phyloP scores from a whole-genome alignment of 2,329 filamentous ascomycete species.

The Botryotinia narcissicola region DNA sequence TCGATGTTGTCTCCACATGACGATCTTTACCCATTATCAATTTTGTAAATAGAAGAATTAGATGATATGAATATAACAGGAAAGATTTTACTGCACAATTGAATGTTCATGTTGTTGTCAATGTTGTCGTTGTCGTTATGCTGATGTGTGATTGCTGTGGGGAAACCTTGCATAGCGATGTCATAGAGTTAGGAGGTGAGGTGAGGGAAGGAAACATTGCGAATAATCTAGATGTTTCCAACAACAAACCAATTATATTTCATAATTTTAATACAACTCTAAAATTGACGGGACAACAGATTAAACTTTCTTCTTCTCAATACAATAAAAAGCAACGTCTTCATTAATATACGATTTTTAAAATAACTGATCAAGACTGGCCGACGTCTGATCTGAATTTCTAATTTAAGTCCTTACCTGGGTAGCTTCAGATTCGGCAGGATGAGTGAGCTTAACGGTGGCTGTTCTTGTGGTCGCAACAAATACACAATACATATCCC shows the following conservation, averaged over 20 bases:
- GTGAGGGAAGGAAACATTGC: not conserved
- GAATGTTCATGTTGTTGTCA: not conserved
- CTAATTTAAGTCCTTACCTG: not conserved
- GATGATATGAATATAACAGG: not conserved
- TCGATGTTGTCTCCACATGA: not conserved
- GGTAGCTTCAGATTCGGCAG: not conserved
- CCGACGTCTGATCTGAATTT: not conserved
- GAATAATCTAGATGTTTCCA: slow-evolving; percentile 21
- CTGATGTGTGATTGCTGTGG: not conserved
- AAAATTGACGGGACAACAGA: not conserved
- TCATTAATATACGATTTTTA: not conserved
- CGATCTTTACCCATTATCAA: not conserved
- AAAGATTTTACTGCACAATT: not conserved
- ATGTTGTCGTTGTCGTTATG: not conserved
- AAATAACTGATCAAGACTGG: not conserved
- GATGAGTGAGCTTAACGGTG: slow-evolving; percentile 47
- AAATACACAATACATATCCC: slow-evolving; percentile 75
- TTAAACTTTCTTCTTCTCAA: not conserved
- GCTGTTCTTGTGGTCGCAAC: slow-evolving; percentile 84
- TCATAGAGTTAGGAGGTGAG: not conserved
- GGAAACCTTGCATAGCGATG: not conserved
- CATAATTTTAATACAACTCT: not conserved
- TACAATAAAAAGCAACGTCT: not conserved
- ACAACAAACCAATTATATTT: slow-evolving; percentile 16
- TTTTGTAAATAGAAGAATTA: not conserved